Percentiles rank a stretch among this genome's conserved stretches.
Evolutionary conservation across 805 yeast species (phyloP).

Genomic region (Lipomyces kockii): DNA sequence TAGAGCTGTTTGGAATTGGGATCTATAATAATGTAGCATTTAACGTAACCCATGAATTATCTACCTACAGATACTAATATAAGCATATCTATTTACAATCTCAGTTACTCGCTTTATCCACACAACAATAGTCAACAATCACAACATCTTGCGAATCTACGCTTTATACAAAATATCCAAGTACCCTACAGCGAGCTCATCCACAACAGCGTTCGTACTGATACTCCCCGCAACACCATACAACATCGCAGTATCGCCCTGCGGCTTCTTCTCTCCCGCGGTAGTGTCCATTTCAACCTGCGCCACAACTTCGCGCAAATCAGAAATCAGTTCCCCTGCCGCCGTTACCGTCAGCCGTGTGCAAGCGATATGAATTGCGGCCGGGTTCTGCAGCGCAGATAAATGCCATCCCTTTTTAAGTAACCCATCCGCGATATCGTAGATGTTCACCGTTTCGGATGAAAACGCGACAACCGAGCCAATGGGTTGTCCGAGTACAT

Average conservation of each 20-base stretch:
- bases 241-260: slow-evolving; percentile 74
- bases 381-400: slow-evolving; percentile 82
- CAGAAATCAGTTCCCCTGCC: slow-evolving; percentile 62
- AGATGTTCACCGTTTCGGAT: slow-evolving; percentile 65
- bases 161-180: slow-evolving; percentile 76
- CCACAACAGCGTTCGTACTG: slow-evolving; percentile 81
- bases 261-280: slow-evolving; percentile 18
- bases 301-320: slow-evolving; percentile 36
- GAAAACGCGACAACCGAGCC: slow-evolving; percentile 82
- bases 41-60: not conserved
- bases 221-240: slow-evolving; percentile 97
- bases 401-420: slow-evolving; percentile 81
- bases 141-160: not conserved
- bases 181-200: slow-evolving; percentile 75
- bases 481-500: slow-evolving; percentile 82
- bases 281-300: not conserved
- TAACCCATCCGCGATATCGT: slow-evolving; percentile 76
- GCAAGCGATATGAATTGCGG: slow-evolving; percentile 89
- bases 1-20: not conserved
- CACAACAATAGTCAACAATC: not conserved
- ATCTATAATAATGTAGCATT: not conserved
- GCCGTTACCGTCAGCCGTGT: slow-evolving; percentile 69
- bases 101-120: not conserved
- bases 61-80: not conserved
- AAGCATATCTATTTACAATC: not conserved